A percentile compares a stretch with the other conserved stretches of the same genome.
phyloP scores from a whole-genome alignment of 129 eudicot genomes.

The Centaurea solstitialis region DNA sequence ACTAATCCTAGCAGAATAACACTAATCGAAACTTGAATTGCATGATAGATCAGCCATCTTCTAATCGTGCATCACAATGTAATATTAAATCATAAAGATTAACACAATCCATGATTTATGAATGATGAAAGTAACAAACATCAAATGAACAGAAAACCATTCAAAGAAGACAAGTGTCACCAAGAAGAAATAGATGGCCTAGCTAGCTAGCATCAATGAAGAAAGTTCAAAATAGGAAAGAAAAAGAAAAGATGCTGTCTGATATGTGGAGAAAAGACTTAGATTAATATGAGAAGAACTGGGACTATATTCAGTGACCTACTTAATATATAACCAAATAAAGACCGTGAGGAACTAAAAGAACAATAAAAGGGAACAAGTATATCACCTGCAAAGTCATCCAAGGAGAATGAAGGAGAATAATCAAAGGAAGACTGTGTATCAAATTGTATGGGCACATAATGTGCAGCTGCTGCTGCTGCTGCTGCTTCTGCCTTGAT shows the following conservation, averaged over 20 bases:
- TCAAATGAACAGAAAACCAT: not conserved
- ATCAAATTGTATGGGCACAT: constrained; percentile 39
- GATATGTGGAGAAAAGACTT: not conserved
- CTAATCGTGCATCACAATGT: not conserved
- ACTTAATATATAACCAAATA: not conserved
- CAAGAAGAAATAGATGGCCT: not conserved
- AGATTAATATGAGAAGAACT: not conserved
- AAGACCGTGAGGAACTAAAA: not conserved
- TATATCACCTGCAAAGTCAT: constrained; percentile 89
- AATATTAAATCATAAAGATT: too few relatives aligned
- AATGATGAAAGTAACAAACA: not conserved
- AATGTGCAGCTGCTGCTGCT: constrained; percentile 51
- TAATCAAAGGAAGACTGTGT: constrained; percentile 41
- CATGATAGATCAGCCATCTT: too few relatives aligned
- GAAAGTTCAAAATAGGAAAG: not conserved
- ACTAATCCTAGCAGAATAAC: not conserved
- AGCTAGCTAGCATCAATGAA: not conserved
- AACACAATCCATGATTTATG: not conserved
- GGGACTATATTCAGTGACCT: not conserved
- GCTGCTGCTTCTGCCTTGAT: constrained; percentile 83
- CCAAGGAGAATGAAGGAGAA: constrained; percentile 70
- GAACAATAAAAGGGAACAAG: not conserved
- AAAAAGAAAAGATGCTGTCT: not conserved
- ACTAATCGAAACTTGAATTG: not conserved
- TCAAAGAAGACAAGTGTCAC: not conserved